Evolutionary conservation across 352 stramenopile genomes (phyloP).

Genomic region (Elongisporangium prolatum): DNA sequence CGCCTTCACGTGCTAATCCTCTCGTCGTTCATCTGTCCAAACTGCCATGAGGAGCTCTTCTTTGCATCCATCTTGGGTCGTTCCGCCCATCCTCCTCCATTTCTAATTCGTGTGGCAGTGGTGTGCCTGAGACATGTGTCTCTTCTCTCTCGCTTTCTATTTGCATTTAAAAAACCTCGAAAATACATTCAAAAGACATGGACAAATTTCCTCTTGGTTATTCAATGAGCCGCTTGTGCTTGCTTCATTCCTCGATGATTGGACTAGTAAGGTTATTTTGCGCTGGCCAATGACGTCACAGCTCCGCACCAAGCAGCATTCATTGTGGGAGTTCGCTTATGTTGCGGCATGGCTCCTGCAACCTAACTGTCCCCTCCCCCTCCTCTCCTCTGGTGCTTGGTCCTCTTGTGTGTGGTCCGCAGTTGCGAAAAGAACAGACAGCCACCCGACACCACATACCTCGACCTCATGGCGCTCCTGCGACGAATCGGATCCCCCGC

Average conservation of each 20-base stretch:
- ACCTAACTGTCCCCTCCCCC: too few species aligned
- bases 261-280: slow-evolving; percentile 5
- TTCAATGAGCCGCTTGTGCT: too few species aligned
- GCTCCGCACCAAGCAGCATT: not conserved
- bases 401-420: slow-evolving; percentile 12
- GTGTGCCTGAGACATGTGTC: not conserved
- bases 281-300: slow-evolving; percentile 2
- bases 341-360: too few species aligned
- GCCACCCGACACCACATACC: slow-evolving; percentile 11
- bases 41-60: slow-evolving; percentile 12
- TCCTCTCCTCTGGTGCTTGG: not conserved
- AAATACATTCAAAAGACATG: not conserved
- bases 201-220: too few species aligned
- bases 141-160: slow-evolving; percentile 2
- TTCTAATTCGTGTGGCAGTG: not conserved
- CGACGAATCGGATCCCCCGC: slow-evolving; percentile 29
- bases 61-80: slow-evolving; percentile 8
- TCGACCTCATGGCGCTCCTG: slow-evolving; percentile 41
- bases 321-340: too few species aligned
- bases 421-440: not conserved
- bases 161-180: not conserved
- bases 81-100: not conserved
- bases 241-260: too few species aligned
- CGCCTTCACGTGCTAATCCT: slow-evolving; percentile 17
- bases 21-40: slow-evolving; percentile 9